Conservation (phyloP, 768 basidiomycete species). For the Floccularia luteovirens region DNA sequence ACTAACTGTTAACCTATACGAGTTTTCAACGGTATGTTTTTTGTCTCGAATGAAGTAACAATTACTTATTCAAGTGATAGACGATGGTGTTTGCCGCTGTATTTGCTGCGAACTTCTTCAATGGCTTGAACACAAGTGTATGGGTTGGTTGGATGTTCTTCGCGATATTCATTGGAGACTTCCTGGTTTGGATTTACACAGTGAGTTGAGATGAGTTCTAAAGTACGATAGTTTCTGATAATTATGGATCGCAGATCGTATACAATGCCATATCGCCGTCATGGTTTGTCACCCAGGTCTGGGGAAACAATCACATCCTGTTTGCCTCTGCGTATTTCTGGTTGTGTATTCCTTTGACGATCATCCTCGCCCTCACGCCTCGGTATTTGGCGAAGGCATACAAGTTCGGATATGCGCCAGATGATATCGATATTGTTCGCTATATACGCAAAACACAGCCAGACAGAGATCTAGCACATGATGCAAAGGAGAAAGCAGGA, state of each 20-base stretch:
- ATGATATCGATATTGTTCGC: conserved; percentile 76
- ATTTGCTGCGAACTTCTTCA: conserved; percentile 72
- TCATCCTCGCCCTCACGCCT: conserved; percentile 68
- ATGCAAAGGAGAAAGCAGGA: conserved; percentile 11
- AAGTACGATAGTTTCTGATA: not conserved
- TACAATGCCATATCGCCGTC: conserved; percentile 76
- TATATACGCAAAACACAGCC: conserved; percentile 63
- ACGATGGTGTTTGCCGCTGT: conserved; percentile 81
- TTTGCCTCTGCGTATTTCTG: conserved; percentile 86
- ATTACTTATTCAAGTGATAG: conserved; percentile 20
- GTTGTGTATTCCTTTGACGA: conserved; percentile 66
- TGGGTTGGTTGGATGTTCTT: conserved; percentile 93
- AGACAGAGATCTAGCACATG: conserved; percentile 39
- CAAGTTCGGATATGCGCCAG: conserved; percentile 61
- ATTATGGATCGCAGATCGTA: conserved; percentile 42
- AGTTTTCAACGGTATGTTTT: conserved; percentile 72
- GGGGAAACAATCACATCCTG: conserved; percentile 67
- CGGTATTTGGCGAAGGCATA: conserved; percentile 69
- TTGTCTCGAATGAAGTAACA: conserved; percentile 2
- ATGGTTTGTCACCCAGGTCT: conserved; percentile 59
- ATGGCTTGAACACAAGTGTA: conserved; percentile 77
- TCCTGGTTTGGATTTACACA: conserved; percentile 74
- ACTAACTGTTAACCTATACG: conserved; percentile 62
- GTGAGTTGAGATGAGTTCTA: conserved; percentile 29
- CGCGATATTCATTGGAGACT: conserved; percentile 70